Evolutionary conservation across 208 protist genomes (phyloP).

Genomic region (Porcisia hertigi): DNA sequence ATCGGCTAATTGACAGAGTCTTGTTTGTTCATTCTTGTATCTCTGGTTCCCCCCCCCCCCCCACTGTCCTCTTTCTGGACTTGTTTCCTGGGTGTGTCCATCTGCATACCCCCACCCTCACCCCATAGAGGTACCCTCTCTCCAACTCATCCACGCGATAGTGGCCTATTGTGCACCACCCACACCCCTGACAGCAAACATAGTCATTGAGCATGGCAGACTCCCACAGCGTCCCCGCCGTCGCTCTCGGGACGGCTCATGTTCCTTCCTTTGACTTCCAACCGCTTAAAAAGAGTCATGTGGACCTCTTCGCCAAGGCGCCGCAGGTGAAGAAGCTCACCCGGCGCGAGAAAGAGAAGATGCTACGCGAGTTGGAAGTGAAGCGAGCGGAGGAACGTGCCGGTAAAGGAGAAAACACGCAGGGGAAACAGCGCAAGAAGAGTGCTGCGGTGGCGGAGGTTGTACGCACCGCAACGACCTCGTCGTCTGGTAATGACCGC

Average conservation of each 20-base stretch:
- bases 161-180: no score
- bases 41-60: no score
- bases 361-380: constrained; percentile 39
- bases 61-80: no score
- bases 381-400: constrained; percentile 23
- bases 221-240: background rate
- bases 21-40: no score
- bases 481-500: constrained; percentile 3
- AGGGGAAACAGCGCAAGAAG: constrained; percentile 4
- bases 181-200: background rate
- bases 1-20: no score
- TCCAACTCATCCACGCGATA: background rate
- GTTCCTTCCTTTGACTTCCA: constrained; percentile 53
- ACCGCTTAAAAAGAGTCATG: constrained; percentile 63
- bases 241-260: background rate
- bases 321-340: constrained; percentile 87
- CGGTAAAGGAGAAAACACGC: constrained; percentile 9
- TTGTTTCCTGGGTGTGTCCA: no score
- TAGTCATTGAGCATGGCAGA: constrained; percentile 3
- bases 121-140: no score
- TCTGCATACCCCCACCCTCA: no score
- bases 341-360: constrained; percentile 68
- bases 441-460: constrained; percentile 19
- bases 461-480: constrained; percentile 9
- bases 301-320: constrained; percentile 82